Evolutionary conservation across 805 yeast genomes (phyloP).

Genomic region (Candida stauntonica): DNA sequence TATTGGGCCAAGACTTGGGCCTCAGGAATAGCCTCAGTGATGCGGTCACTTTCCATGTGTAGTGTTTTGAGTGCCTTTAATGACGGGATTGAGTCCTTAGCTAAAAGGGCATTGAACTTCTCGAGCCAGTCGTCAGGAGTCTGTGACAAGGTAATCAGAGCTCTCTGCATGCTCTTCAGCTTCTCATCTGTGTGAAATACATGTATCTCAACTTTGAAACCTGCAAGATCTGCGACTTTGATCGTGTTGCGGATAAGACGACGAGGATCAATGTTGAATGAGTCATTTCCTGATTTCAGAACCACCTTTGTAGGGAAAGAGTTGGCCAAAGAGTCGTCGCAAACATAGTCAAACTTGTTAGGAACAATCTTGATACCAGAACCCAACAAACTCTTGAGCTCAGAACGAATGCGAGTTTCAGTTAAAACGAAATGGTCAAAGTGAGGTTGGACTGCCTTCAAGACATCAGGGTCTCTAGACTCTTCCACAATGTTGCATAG

Average conservation of each 20-base stretch:
- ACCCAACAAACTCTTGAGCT: constrained; percentile 31
- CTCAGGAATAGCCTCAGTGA: constrained; percentile 37
- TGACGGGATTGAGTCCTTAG: constrained; percentile 40
- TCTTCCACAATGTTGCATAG: constrained; percentile 40
- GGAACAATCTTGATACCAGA: constrained; percentile 30
- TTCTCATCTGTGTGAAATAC: constrained; percentile 49
- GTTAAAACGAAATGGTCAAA: constrained; percentile 32
- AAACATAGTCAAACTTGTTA: constrained; percentile 37
- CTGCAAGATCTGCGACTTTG: constrained; percentile 2
- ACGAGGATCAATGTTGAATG: constrained; percentile 30
- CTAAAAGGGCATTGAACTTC: constrained; percentile 39
- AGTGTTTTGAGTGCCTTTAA: constrained; percentile 41
- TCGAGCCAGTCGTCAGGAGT: constrained; percentile 50
- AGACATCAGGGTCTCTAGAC: constrained; percentile 36
- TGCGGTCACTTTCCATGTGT: constrained; percentile 52
- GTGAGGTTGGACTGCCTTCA: constrained; percentile 31
- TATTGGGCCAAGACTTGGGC: constrained; percentile 36
- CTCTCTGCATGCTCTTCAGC: constrained; percentile 34
- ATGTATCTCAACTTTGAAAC: constrained; percentile 40
- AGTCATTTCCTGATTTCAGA: constrained; percentile 29
- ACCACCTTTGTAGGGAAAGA: constrained; percentile 54
- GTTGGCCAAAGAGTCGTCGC: constrained; percentile 49
- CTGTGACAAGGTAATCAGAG: constrained; percentile 38
- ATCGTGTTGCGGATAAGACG: constrained; percentile 26
- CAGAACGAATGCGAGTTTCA: constrained; percentile 42